Evolutionary conservation across 345 rosid species (phyloP), one percentile per base, ranked within the genome.

Genomic region (Arabidopsis suecica): DNA sequence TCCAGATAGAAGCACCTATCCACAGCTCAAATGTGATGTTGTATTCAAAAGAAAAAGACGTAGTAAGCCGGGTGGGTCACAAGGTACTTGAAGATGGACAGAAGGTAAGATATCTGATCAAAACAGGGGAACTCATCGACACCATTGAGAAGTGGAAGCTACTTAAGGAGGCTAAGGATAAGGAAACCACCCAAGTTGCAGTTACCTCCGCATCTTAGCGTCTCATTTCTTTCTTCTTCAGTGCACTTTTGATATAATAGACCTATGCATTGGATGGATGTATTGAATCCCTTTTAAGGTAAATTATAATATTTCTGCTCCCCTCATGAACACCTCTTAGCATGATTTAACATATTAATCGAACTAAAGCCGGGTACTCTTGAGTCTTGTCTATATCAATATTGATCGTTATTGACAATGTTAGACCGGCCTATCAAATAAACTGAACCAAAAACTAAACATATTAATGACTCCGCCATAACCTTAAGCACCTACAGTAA

Each of bases 1-100:
- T 87, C 32, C 91, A 94, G 98, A 86, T 91, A 7, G 98, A 91
- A 86, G 96, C 96, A 30, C 92, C 96, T 4, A 84, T 94, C 72
- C 98, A 94, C 82, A 94, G 97, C 83, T 94, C 98, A 12, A 91
- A 90, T 20, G 96, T 91, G 84, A 91, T 94, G 98, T 79, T 91
- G 3, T 90, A 91, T 78, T 94, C 97, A 0, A 90, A 90, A 78
- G 98, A 94, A 44, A 65, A 90, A 78, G 81, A 91, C 0, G 86
- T 88, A 4, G 84, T 85, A 11, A 94, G 98, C 74, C 85, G 97
- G 33, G 87, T 91, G 61, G 97, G 97, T 34, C 98, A 90, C 78
- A 90, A 86, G 72, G 77, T 86, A 25, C 90, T 90, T 10, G 92
- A 90, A 2, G 62, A 88, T 77, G 97, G 98, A 42, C 80, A 71